Evolutionary conservation across 1,139 yeast species (phyloP), one percentile per base, ranked within the genome.

Genomic region (Blastobotrys aristatus): DNA sequence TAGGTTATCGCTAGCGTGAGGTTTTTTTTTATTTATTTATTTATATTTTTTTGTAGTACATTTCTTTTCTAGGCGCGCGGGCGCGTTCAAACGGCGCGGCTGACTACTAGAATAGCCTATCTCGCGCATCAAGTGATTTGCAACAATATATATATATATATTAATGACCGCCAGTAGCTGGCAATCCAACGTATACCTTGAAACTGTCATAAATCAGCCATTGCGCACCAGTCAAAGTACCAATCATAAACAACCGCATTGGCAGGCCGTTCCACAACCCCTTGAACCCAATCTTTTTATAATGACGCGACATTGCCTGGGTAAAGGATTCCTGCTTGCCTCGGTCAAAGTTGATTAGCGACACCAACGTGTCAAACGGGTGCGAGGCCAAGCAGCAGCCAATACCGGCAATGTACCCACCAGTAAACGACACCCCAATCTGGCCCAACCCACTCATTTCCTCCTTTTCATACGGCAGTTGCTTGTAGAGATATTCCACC

Each of bases 281-380:
- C 32, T 65, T 71, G 65, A 90, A 90, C 3, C 97, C 97, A 62
- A 90, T 89, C 61, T 79, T 76, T 46, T 71, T 66, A 67, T 89
- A 90, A 62, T 89, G 88, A 60, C 92, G 79, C 54, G 72, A 62
- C 47, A 84, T 73, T 14, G 95, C 95, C 44, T 72, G 70, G 36
- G 82, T 82, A 60, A 77, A 73, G 5, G 82, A 63, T 70, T 88
- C 96, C 47, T 76, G 76, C 27, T 83, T 72, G 57, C 74, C 70
- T 62, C 82, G 81, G 55, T 85, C 92, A 51, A 84, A 76, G 65
- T 86, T 89, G 61, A 90, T 79, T 75, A 88, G 85, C 46, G 96
- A 86, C 33, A 89, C 96, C 95, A 90, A 82, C 38, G 89, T 96
- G 69, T 90, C 97, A 33, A 97, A 97, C 37, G 97, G 97, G 69